phyloP scores from a whole-genome alignment of 1,139 yeast genomes.

The Lodderomyces parapsilosis region DNA sequence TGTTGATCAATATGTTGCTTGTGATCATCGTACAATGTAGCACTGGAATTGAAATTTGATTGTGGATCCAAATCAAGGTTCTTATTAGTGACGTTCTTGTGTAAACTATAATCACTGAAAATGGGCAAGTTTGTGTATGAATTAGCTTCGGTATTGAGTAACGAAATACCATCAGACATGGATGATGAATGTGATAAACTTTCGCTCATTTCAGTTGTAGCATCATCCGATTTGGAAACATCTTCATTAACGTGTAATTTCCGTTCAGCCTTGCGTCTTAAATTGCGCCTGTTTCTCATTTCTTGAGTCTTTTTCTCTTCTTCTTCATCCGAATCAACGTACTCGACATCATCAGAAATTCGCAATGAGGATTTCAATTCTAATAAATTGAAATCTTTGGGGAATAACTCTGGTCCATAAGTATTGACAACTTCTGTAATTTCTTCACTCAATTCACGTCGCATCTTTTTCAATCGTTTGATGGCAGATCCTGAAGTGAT shows the following conservation, averaged over 20 bases:
- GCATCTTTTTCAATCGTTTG: constrained; percentile 44
- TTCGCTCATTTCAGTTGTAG: background rate
- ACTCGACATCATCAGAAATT: constrained; percentile 23
- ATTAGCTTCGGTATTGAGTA: constrained; percentile 49
- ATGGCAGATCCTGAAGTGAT: constrained; percentile 57
- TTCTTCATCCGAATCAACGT: constrained; percentile 49
- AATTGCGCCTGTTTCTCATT: constrained; percentile 45
- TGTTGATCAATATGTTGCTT: constrained; percentile 9
- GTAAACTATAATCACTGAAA: constrained; percentile 48
- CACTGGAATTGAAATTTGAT: constrained; percentile 17
- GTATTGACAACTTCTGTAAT: constrained; percentile 44
- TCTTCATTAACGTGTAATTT: constrained; percentile 6
- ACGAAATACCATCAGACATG: constrained; percentile 52
- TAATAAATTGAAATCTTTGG: constrained; percentile 46
- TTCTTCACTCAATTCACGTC: constrained; percentile 40
- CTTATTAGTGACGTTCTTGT: constrained; percentile 32
- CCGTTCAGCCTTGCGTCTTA: constrained; percentile 23
- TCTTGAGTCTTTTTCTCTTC: constrained; percentile 58
- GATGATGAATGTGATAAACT: constrained; percentile 28
- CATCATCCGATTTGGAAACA: background rate
- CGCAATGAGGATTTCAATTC: constrained; percentile 33
- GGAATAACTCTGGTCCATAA: constrained; percentile 47
- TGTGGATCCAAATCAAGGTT: constrained; percentile 24
- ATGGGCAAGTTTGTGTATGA: constrained; percentile 57
- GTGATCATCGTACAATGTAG: constrained; percentile 33